Conservation (phyloP, 129 eudicot species). For the Centella asiatica region DNA sequence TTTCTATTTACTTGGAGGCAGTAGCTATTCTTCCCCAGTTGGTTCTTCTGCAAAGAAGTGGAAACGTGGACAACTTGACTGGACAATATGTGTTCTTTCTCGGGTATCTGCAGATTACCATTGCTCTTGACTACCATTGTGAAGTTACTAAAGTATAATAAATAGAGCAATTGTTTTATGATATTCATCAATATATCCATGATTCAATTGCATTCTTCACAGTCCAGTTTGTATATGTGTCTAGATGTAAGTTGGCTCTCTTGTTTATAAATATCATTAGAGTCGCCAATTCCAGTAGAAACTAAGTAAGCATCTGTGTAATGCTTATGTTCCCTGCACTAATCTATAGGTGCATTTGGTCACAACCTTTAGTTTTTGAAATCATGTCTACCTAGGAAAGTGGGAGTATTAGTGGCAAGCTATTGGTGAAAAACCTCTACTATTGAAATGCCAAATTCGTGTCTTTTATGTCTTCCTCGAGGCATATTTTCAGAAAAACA, state of each 20-base stretch:
- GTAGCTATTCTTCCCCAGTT: slow-evolving; percentile 87
- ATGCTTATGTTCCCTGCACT: background rate
- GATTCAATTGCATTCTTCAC: background rate
- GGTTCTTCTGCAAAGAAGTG: slow-evolving; percentile 74
- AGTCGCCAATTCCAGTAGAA: background rate
- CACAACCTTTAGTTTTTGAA: background rate
- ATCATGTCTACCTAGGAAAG: background rate
- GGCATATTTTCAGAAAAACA: background rate
- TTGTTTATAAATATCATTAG: background rate
- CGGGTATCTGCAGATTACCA: slow-evolving; percentile 40
- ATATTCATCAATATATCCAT: background rate
- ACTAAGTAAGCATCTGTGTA: background rate
- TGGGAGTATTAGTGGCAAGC: background rate
- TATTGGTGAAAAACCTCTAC: background rate
- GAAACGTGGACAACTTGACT: slow-evolving; percentile 83
- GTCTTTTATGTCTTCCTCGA: background rate
- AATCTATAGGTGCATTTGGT: background rate
- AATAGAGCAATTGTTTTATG: background rate
- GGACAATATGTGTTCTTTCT: slow-evolving; percentile 83
- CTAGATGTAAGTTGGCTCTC: background rate
- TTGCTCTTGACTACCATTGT: background rate
- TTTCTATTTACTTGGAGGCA: slow-evolving; percentile 83
- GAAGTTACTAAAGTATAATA: background rate
- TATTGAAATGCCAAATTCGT: background rate
- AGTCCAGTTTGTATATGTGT: background rate